phyloP scores from a whole-genome alignment of 352 stramenopile species.

The Blastocystis hominis region DNA sequence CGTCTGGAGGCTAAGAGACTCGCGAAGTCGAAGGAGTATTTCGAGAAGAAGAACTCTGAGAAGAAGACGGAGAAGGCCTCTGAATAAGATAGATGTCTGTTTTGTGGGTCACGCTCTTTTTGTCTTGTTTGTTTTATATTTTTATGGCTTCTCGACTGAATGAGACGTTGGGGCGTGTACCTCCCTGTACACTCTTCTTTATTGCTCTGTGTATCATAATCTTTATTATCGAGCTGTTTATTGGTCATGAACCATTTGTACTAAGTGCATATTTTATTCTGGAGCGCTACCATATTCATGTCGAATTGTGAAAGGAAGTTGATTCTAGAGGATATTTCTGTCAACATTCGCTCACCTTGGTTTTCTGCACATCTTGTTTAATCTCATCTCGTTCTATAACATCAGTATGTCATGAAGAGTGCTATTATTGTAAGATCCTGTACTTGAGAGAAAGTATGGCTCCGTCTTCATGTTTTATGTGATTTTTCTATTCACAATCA shows the following conservation, averaged over 20 bases:
- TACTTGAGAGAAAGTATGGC: constrained; percentile 15
- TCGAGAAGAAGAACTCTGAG: not conserved
- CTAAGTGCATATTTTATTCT: constrained; percentile 34
- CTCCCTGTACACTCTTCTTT: constrained; percentile 43
- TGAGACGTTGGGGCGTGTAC: not conserved
- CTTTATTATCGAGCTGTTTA: constrained; percentile 44
- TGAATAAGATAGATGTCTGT: constrained; percentile 8
- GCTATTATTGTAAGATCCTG: not conserved
- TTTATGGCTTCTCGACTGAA: constrained; percentile 30
- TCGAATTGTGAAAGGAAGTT: not conserved
- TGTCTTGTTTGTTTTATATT: constrained; percentile 28
- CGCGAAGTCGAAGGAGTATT: constrained; percentile 23
- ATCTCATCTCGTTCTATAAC: constrained; percentile 30
- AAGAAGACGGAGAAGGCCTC: constrained; percentile 56
- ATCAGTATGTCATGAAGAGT: not conserved
- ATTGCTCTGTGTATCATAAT: constrained; percentile 7
- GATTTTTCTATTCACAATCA: constrained; percentile 26
- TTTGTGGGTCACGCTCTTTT: constrained; percentile 15
- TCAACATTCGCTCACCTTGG: constrained; percentile 28
- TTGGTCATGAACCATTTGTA: not conserved
- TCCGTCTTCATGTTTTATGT: constrained; percentile 48
- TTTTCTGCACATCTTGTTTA: constrained; percentile 38
- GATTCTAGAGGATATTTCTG: constrained; percentile 33
- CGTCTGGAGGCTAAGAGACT: constrained; percentile 19
- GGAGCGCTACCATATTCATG: not conserved